Evolutionary conservation across 768 basidiomycete genomes (phyloP), one percentile per base, ranked within the genome.

Genomic region (Bullera alba): DNA sequence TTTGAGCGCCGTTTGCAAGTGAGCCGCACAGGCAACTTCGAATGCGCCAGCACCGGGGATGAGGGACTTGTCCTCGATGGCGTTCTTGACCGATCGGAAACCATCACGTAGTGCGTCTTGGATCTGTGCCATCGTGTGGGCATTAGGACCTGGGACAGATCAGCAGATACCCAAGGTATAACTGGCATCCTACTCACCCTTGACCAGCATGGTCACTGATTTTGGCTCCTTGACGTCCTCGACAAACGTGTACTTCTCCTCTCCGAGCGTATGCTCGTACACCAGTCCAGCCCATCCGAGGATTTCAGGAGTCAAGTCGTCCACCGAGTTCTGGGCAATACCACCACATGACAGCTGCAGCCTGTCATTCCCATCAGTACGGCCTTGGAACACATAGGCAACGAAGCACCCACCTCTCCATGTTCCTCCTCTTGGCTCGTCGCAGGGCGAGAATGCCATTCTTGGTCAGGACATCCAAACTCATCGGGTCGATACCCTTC

Each of bases 101-200:
- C 95, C 95, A 71, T 99, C 95, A 26, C 95, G 85, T 46, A 99
- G 79, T n/a, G 92, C 95, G 71, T 99, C 95, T 75, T 91, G 86
- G 56, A 95, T 92, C 75, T 95, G 95, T 56, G 87, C 83, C 56
- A 83, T 96, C 48, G 92, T 97, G 76, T 97, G 88, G 10, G 84
- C 79, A 74, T 99, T 97, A 47, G 93, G 95, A 23, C 92, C 77
- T 77, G 56, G 26, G 16, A 44, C 49, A 2, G 15, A 36, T 44
- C 47, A 19, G 37, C 6, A 8, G 43, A 51, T 12, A 44, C 30
- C 32, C 5, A n/a, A 26, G 36, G 16, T 4, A 53, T 2, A 35
- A 26, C 5, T 10, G 27, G 19, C 23, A 17, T 8, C 15, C 12
- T 37, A 57, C 70, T 59, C 47, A 76, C 77, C 95, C 75, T 99